Evolutionary conservation across 2,329 filamentous ascomycete species (phyloP).

Genomic region (Phoma herbarum): DNA sequence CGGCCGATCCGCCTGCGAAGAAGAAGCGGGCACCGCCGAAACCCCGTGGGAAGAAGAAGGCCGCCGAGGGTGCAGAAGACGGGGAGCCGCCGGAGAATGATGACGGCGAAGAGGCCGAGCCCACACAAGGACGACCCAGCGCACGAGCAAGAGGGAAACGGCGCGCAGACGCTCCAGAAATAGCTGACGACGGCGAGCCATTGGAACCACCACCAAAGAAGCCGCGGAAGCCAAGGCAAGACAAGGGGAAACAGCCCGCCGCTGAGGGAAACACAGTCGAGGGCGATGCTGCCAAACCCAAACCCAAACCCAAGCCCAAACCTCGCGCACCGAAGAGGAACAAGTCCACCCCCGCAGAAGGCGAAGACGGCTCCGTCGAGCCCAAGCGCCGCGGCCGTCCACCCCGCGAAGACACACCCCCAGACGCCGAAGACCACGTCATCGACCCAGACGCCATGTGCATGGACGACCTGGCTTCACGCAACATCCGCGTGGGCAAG

Average conservation of each 20-base stretch:
- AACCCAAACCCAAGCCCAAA: constrained; percentile 23
- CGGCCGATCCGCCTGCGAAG: constrained; percentile 18
- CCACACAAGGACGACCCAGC: constrained; percentile 21
- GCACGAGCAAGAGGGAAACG: constrained; percentile 34
- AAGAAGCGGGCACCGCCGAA: constrained; percentile 27
- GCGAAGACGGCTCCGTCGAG: constrained; percentile 22
- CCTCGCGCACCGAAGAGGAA: constrained; percentile 30
- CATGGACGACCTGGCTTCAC: constrained; percentile 76
- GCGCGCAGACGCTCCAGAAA: constrained; percentile 19
- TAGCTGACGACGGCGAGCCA: constrained; percentile 25
- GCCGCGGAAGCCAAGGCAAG: constrained; percentile 40
- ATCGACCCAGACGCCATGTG: constrained; percentile 73
- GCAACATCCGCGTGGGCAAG: constrained; percentile 71
- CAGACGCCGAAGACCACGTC: constrained; percentile 50
- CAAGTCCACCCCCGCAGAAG: constrained; percentile 25
- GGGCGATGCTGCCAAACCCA: constrained; percentile 22
- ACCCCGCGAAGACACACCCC: constrained; percentile 43
- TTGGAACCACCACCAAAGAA: constrained; percentile 34
- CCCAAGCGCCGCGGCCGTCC: constrained; percentile 39
- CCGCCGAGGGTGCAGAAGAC: constrained; percentile 7
- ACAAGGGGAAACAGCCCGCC: constrained; percentile 28
- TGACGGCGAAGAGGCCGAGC: constrained; percentile 26
- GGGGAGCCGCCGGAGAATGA: constrained; percentile 13
- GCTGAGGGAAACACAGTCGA: constrained; percentile 21
- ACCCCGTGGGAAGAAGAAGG: constrained; percentile 22